phyloP scores from a whole-genome alignment of 768 basidiomycete species.

The Tulasnella sp. region DNA sequence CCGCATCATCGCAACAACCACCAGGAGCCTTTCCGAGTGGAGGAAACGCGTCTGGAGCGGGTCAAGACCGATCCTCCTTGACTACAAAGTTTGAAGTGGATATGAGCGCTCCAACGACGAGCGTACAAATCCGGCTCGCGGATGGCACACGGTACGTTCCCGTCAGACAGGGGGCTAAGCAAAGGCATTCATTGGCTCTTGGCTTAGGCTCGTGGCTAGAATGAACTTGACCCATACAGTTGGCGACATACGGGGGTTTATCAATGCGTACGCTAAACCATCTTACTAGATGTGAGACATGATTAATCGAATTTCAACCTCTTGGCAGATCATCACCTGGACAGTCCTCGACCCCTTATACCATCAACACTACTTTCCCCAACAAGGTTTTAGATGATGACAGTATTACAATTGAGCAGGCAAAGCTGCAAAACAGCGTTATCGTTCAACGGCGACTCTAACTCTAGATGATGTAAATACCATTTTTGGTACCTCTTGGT shows the following conservation, averaged over 20 bases:
- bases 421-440: slow-evolving; percentile 74
- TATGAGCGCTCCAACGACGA: slow-evolving; percentile 74
- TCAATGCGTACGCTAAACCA: slow-evolving; percentile 67
- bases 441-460: slow-evolving; percentile 60
- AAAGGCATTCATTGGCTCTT: background rate
- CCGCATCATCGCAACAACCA: slow-evolving; percentile 37
- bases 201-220: slow-evolving; percentile 64
- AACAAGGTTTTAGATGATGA: slow-evolving; percentile 66
- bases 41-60: slow-evolving; percentile 29
- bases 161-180: background rate
- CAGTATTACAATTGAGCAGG: slow-evolving; percentile 61
- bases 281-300: background rate
- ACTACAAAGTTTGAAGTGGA: slow-evolving; percentile 75
- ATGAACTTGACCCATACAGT: slow-evolving; percentile 93
- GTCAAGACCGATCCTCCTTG: slow-evolving; percentile 41
- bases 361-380: slow-evolving; percentile 87
- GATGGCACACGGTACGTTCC: slow-evolving; percentile 74
- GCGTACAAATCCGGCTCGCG: slow-evolving; percentile 82
- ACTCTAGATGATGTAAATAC: background rate
- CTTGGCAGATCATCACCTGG: slow-evolving; percentile 60
- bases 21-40: slow-evolving; percentile 58
- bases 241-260: slow-evolving; percentile 76
- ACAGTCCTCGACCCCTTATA: slow-evolving; percentile 58
- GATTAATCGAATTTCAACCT: background rate
- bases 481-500: background rate